Evolutionary conservation across 129 eudicot genomes (phyloP).

Genomic region (Tanacetum coccineum): DNA sequence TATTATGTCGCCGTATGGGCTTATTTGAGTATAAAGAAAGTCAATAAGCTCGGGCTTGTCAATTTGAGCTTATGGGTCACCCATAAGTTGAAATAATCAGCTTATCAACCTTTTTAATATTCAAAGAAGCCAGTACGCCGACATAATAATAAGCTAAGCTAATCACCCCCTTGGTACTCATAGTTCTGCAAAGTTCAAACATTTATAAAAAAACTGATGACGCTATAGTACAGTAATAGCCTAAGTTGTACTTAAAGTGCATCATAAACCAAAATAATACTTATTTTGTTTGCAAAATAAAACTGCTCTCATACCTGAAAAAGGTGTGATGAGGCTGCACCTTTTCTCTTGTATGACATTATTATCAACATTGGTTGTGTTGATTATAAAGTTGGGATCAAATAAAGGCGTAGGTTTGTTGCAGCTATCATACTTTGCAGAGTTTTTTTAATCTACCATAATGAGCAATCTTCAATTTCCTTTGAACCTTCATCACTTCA

Average conservation of each 20-base stretch:
- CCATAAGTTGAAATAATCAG: too few relatives aligned
- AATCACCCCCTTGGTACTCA: too few relatives aligned
- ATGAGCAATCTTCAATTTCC: constrained; percentile 78
- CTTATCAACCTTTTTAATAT: too few relatives aligned
- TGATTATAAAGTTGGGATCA: not conserved
- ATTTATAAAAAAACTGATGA: too few relatives aligned
- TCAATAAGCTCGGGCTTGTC: too few relatives aligned
- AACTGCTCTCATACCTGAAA: constrained; percentile 41
- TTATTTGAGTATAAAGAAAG: too few relatives aligned
- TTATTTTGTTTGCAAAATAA: not conserved
- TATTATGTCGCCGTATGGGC: too few relatives aligned
- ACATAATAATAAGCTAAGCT: too few relatives aligned
- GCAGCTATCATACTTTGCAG: constrained; percentile 39
- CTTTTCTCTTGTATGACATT: constrained; percentile 41
- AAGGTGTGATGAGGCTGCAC: constrained; percentile 70
- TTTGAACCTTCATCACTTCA: constrained; percentile 52
- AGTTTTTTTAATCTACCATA: constrained; percentile 70
- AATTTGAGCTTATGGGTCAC: too few relatives aligned
- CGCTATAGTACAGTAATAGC: too few relatives aligned
- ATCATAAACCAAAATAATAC: not conserved
- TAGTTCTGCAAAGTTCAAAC: constrained; percentile 37
- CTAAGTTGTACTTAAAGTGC: too few relatives aligned
- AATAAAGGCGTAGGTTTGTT: constrained; percentile 19
- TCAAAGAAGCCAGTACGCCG: too few relatives aligned
- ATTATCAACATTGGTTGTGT: not conserved